Evolutionary conservation across 139 green algal species (phyloP), one percentile per base, ranked within the genome.

Genomic region (Edaphochlamys debaryana): DNA sequence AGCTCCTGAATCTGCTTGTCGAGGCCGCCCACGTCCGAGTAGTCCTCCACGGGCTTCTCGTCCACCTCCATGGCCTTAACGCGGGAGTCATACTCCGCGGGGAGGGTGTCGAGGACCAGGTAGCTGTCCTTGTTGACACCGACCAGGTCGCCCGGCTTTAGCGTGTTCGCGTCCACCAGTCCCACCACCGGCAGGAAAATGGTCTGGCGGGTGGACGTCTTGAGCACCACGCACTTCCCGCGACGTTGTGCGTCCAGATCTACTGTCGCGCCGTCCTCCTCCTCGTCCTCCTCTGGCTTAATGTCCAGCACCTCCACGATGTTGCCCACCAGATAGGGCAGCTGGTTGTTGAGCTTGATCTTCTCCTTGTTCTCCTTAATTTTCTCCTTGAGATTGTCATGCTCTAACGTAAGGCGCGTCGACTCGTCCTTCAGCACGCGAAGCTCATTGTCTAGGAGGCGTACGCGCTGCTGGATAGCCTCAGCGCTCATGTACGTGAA

Each of bases 61-160:
- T 99, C 97, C 79, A 98, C 95, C 89, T 98, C 94, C 95, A 98
- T 98, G 50, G 95, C 96, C 89, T 99, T 99, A 0, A 99, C 96
- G 4, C 97, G 89, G 30, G 94, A 96, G 92, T 99, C 97, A 74
- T 99, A 99, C 92, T 99, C 97, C 0, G 97, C 95, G 20, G 97
- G 97, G 34, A 99, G 92, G 0, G 94, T 99, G 89, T 99, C 97
- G 17, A 99, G 86, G 81, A 99, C 96, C 11, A 99, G 92, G 87
- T 99, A 99, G 69, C 88, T 96, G 93, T 99, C 97, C 90, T 99
- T 99, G 93, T 99, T 99, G 42, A 99, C 97, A 22, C 97, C 97
- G n/a, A 99, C 96, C 80, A 99, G 89, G 86, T 99, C 97, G 15
- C 90, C 93, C 17, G 97, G 97, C 80, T 96, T 96, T 13, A 99